phyloP scores from a whole-genome alignment of 2,329 filamentous ascomycete species.

The Ambrosiella beaveri region DNA sequence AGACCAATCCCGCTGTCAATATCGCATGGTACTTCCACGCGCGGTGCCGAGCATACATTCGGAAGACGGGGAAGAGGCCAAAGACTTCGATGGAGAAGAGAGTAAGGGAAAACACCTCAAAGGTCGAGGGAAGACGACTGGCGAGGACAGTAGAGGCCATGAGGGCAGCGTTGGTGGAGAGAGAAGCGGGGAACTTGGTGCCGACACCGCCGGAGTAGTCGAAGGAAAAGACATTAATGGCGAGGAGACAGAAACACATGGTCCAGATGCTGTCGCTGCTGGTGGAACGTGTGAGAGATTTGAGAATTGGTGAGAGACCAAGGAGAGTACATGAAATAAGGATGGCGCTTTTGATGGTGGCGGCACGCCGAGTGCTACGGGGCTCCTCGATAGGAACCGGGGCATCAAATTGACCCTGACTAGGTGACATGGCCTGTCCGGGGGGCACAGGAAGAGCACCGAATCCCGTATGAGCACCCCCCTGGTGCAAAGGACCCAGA shows the following conservation, averaged over 20 bases:
- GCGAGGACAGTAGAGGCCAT: constrained; percentile 94
- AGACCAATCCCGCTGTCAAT: constrained; percentile 58
- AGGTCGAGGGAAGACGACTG: constrained; percentile 72
- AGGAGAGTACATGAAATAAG: constrained; percentile 87
- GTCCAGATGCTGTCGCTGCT: constrained; percentile 95
- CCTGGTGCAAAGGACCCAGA: not conserved
- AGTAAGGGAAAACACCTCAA: constrained; percentile 85
- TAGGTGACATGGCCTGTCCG: constrained; percentile 8
- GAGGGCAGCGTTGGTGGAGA: constrained; percentile 88
- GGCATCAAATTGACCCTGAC: constrained; percentile 16
- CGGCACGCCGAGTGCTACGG: constrained; percentile 38
- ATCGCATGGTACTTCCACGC: constrained; percentile 67
- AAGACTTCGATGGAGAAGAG: constrained; percentile 97
- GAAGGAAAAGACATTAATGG: constrained; percentile 95
- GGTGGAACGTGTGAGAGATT: constrained; percentile 86
- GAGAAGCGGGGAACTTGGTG: constrained; percentile 48
- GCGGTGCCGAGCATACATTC: constrained; percentile 68
- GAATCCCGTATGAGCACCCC: constrained; percentile 13
- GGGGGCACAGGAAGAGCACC: no score
- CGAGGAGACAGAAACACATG: constrained; percentile 79
- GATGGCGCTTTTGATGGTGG: constrained; percentile 79
- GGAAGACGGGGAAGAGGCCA: constrained; percentile 90
- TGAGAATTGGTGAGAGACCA: constrained; percentile 84
- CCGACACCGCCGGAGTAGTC: constrained; percentile 67
- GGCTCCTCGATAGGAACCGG: constrained; percentile 21